A percentile compares a stretch with the other conserved stretches of the same genome.
Conservation (phyloP, 495 filamentous ascomycete species). For the Filosporella fistucella region DNA sequence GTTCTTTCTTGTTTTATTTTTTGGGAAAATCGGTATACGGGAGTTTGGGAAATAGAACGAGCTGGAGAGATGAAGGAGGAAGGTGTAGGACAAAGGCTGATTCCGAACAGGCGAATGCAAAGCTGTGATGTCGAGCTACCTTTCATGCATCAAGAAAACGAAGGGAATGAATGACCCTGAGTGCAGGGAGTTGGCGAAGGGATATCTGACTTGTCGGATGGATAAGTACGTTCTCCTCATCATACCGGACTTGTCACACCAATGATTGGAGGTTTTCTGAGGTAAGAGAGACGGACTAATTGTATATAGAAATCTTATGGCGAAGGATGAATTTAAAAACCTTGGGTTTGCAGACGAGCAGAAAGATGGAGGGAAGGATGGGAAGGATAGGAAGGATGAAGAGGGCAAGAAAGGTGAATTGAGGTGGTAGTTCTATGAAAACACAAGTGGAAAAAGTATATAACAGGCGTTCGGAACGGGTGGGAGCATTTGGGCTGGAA, state of each 20-base stretch:
- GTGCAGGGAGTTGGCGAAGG: conserved; percentile 80
- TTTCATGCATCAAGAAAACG: conserved; percentile 76
- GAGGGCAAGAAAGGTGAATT: conserved; percentile 40
- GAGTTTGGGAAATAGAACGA: background rate
- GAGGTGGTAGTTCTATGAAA: conserved; percentile 39
- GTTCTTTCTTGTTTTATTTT: background rate
- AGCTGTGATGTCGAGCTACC: conserved; percentile 73
- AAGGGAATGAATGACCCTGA: conserved; percentile 80
- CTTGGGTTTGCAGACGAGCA: conserved; percentile 69
- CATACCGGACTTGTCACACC: no score
- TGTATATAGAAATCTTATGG: conserved; percentile 79
- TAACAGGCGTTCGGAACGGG: background rate
- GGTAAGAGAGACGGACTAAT: no score
- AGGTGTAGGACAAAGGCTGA: conserved; percentile 3
- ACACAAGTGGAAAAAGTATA: background rate
- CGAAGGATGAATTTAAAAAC: conserved; percentile 87
- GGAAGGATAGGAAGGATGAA: conserved; percentile 10
- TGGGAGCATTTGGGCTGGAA: no score
- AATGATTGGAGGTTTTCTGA: no score
- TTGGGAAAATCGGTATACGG: no score
- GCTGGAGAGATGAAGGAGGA: background rate
- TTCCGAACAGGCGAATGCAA: conserved; percentile 81
- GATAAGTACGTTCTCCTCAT: conserved; percentile 62
- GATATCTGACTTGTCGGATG: conserved; percentile 89
- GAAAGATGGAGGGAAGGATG: conserved; percentile 19